Base-by-base conservation (phyloP, 2,329 filamentous ascomycete genomes). In the Neopestalotiopsis clavispora region DNA sequence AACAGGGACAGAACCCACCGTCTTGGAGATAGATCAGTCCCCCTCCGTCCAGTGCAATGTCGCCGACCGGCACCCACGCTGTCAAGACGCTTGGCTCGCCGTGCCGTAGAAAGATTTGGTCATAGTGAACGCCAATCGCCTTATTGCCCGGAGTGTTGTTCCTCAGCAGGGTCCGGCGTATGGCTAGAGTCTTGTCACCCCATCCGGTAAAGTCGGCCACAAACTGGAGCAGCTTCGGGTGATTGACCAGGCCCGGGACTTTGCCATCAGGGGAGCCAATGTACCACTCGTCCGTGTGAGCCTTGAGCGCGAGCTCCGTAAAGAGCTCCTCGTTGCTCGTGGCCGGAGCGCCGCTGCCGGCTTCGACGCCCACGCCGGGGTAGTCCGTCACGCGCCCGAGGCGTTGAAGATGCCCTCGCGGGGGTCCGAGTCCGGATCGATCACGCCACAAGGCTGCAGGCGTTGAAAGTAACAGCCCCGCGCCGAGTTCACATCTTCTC, bases 41-140 rank as follows among this genome's bases (percentile, higher is more conserved):
- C 4, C 57, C 57, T 14, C 57, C 57, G 12, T 59, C 57, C 57
- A 59, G 23, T 17, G 23, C 57, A 9, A 59, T 23, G 7, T 59
- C 57, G 4, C 57, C 57, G 4, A 59, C 2, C 4, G 57, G 57
- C 23, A 59, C 30, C 57, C 57, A 59, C 4, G 57, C 57, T 1
- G 57, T 59, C 23, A 59, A 5, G 23, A 59, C 57, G 30, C 23
- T 30, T 4, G 23, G 23, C 23, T 59, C 57, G 23, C 57, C 57
- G 30, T 59, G 20, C 23, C 57, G 20, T 4, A 59, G 57, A 17
- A 59, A 59, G 23, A 59, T 59, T 14, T 59, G 30, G 10, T 59
- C 57, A 23, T 59, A 59, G 57, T 59, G 57, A 20, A 59, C 57
- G 17, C 57, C 57, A 23, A 59, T 59, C 6, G 57, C 57, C 17